Evolutionary conservation across 805 yeast species (phyloP).

Genomic region (Ogataea degrootiae): DNA sequence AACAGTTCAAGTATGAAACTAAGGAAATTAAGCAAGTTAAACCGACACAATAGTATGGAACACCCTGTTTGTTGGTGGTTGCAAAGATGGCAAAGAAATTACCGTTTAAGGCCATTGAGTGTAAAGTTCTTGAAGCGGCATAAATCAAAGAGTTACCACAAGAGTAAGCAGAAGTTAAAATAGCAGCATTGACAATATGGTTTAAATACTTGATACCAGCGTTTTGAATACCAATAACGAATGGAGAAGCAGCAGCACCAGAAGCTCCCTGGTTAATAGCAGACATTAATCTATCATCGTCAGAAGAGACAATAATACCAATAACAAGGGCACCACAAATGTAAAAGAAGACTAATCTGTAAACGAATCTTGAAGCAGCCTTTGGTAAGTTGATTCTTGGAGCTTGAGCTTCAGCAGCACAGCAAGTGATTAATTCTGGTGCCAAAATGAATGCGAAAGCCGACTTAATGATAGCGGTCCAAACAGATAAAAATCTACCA

Average conservation of each 20-base stretch:
- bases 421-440: conserved; percentile 28
- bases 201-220: conserved; percentile 67
- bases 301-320: conserved; percentile 45
- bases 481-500: conserved; percentile 60
- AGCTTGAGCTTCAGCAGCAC: conserved; percentile 30
- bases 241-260: conserved; percentile 81
- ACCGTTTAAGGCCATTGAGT: conserved; percentile 70
- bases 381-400: conserved; percentile 31
- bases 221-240: conserved; percentile 73
- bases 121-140: conserved; percentile 68
- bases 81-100: conserved; percentile 66
- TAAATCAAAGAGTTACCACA: conserved; percentile 77
- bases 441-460: conserved; percentile 56
- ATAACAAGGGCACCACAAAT: conserved; percentile 34
- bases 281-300: conserved; percentile 36
- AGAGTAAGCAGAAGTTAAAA: conserved; percentile 44
- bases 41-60: conserved; percentile 55
- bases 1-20: conserved; percentile 64
- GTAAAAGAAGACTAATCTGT: conserved; percentile 30
- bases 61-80: conserved; percentile 59
- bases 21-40: conserved; percentile 45
- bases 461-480: conserved; percentile 59
- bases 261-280: conserved; percentile 44
- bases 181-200: conserved; percentile 73
- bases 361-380: conserved; percentile 29